Evolutionary conservation across 2,329 filamentous ascomycete genomes (phyloP).

Genomic region (Exophiala aquamarina): DNA sequence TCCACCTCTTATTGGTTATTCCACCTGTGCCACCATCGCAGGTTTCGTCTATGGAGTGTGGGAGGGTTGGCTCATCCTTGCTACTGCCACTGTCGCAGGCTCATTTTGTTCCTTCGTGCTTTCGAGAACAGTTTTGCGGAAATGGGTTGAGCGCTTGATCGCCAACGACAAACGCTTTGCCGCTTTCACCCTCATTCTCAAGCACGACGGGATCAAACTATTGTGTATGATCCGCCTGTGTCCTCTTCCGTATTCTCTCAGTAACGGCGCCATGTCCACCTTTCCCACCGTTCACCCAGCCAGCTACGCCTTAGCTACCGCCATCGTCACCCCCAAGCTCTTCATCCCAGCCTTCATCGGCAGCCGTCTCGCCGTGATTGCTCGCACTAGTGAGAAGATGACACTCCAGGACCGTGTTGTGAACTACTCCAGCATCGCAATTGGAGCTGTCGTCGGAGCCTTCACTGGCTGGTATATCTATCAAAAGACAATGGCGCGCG

Average conservation of each 20-base stretch:
- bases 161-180: conserved; percentile 83
- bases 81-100: conserved; percentile 74
- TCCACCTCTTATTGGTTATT: conserved; percentile 85
- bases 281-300: conserved; percentile 81
- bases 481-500: conserved; percentile 54
- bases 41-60: conserved; percentile 73
- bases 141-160: conserved; percentile 77
- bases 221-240: conserved; percentile 90
- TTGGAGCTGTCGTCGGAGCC: conserved; percentile 70
- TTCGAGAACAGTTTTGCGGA: conserved; percentile 73
- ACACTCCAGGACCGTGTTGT: conserved; percentile 72
- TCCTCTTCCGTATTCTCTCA: conserved; percentile 86
- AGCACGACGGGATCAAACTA: conserved; percentile 85
- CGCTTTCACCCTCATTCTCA: conserved; percentile 81
- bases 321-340: conserved; percentile 79
- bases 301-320: conserved; percentile 78
- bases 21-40: conserved; percentile 68
- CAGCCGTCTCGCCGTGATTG: conserved; percentile 74
- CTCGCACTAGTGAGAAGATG: conserved; percentile 84
- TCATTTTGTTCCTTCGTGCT: conserved; percentile 77
- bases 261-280: conserved; percentile 91
- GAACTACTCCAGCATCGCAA: conserved; percentile 77
- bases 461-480: conserved; percentile 85
- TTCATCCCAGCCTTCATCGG: conserved; percentile 93
- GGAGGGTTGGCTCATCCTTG: conserved; percentile 78